phyloP scores from a whole-genome alignment of 129 eudicot genomes.

The Kitagawia praeruptora region DNA sequence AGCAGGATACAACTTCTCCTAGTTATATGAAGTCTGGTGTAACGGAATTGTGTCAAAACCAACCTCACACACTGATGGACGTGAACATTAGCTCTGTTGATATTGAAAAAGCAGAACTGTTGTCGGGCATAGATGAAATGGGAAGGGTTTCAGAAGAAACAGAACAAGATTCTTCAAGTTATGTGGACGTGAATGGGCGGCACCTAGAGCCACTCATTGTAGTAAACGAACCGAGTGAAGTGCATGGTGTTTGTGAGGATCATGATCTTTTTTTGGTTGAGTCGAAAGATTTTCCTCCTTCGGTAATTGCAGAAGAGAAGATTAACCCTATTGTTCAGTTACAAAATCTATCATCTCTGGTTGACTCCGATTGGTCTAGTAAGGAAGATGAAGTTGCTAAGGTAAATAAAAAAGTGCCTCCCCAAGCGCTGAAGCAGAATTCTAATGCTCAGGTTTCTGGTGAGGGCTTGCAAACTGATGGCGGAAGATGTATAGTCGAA shows the following conservation, averaged over 20 bases:
- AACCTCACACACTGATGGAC: background rate
- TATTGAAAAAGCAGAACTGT: background rate
- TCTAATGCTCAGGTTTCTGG: background rate
- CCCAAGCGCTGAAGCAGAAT: background rate
- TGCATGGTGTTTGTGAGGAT: conserved; percentile 1
- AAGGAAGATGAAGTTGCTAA: background rate
- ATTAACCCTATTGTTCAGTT: background rate
- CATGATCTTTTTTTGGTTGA: background rate
- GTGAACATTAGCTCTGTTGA: no score
- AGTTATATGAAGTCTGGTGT: background rate
- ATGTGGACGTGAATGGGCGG: background rate
- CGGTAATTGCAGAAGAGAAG: background rate
- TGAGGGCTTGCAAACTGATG: background rate
- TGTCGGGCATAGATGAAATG: background rate
- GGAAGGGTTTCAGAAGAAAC: background rate
- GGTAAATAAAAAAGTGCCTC: conserved; percentile 6
- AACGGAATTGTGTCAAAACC: background rate
- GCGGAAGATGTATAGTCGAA: background rate
- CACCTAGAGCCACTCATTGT: background rate
- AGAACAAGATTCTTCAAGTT: background rate
- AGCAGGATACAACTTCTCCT: background rate
- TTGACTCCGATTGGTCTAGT: background rate
- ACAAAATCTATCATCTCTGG: background rate
- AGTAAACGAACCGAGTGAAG: background rate
- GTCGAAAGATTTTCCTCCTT: background rate